Percentiles rank a stretch among this genome's conserved stretches.
Evolutionary conservation across 306 rosid genomes (phyloP).

Genomic region (Herpetospermum pedunculosum): DNA sequence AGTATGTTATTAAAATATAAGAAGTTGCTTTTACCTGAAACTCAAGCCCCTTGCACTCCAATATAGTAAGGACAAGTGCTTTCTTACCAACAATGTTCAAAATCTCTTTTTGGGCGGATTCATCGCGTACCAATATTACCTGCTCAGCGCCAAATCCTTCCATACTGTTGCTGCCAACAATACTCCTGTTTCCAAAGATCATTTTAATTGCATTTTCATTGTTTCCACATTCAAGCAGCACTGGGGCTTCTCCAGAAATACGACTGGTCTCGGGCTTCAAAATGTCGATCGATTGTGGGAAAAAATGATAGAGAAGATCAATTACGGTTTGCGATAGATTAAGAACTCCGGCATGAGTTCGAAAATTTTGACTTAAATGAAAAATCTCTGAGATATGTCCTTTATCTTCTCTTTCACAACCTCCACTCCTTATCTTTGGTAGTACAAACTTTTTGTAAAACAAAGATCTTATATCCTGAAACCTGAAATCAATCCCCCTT

Average conservation of each 20-base stretch:
- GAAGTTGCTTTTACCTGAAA: conserved; percentile 45
- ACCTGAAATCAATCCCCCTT: conserved; percentile 69
- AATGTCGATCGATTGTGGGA: conserved; percentile 51
- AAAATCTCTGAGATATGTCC: conserved; percentile 35
- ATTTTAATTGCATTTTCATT: conserved; percentile 46
- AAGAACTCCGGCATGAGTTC: conserved; percentile 65
- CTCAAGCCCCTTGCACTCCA: conserved; percentile 86
- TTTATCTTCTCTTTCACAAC: conserved; percentile 25
- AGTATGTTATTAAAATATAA: not conserved
- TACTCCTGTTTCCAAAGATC: conserved; percentile 43
- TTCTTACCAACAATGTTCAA: conserved; percentile 42
- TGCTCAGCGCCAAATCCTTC: conserved; percentile 83
- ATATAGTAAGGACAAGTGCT: conserved; percentile 60
- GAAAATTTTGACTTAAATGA: conserved; percentile 48
- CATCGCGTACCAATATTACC: conserved; percentile 75
- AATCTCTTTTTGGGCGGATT: conserved; percentile 31
- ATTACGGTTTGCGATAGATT: conserved; percentile 57
- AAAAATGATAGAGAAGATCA: conserved; percentile 53
- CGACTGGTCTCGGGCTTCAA: conserved; percentile 64
- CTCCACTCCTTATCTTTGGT: not conserved
- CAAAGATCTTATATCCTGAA: conserved; percentile 50
- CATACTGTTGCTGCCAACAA: conserved; percentile 22
- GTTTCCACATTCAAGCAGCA: conserved; percentile 40
- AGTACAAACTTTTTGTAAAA: conserved; percentile 48
- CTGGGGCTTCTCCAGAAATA: conserved; percentile 57